Evolutionary conservation across 805 yeast genomes (phyloP).

Genomic region (Nakazawaea wickerhamii): DNA sequence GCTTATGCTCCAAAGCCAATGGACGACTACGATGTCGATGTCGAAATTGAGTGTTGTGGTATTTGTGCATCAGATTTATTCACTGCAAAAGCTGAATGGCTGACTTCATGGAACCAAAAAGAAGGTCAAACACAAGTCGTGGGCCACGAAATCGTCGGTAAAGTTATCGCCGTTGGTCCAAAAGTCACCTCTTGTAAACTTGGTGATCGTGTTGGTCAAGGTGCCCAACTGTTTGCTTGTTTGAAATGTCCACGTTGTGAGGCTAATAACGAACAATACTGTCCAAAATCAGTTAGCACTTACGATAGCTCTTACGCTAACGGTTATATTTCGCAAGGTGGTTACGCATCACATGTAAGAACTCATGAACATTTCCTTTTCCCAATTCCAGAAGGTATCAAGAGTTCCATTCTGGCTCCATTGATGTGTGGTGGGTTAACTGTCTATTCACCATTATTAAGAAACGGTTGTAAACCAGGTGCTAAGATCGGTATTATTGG

Average conservation of each 20-base stretch:
- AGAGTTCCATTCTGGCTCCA: constrained; percentile 39
- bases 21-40: constrained; percentile 43
- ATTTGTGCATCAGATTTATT: constrained; percentile 63
- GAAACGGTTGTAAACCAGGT: constrained; percentile 32
- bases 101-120: constrained; percentile 20
- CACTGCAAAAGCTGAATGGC: constrained; percentile 50
- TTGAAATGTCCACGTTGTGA: constrained; percentile 31
- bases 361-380: constrained; percentile 41
- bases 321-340: constrained; percentile 35
- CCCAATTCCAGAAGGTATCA: constrained; percentile 40
- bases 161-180: constrained; percentile 32
- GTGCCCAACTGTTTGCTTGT: constrained; percentile 37
- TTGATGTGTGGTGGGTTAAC: constrained; percentile 49
- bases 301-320: constrained; percentile 33
- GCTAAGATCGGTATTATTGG: constrained; percentile 37
- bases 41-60: constrained; percentile 58
- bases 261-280: constrained; percentile 39
- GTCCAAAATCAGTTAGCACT: constrained; percentile 35
- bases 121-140: constrained; percentile 37
- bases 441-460: constrained; percentile 41
- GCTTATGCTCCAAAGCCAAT: constrained; percentile 44
- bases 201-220: constrained; percentile 43
- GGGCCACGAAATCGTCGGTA: constrained; percentile 43
- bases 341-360: constrained; percentile 43
- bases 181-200: constrained; percentile 30